A percentile compares a stretch with the other conserved stretches of the same genome.
phyloP scores from a whole-genome alignment of 305 asterid genomes.

The Fraxinus xanthoxyloides region DNA sequence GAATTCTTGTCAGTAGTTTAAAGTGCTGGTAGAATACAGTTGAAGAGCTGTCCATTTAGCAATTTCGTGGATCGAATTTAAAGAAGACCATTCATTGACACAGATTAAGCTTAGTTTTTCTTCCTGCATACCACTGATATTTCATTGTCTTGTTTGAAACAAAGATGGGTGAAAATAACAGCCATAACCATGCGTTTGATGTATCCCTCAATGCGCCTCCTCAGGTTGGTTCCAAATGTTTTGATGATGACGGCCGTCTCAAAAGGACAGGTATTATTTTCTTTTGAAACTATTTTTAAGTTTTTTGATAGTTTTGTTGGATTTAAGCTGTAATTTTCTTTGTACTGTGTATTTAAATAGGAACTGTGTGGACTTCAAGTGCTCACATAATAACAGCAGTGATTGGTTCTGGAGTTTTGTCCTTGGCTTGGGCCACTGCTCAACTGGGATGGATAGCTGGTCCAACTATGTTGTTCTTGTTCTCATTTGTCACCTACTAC shows the following conservation, averaged over 20 bases:
- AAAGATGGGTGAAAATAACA: slow-evolving; percentile 55
- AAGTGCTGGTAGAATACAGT: slow-evolving; percentile 28
- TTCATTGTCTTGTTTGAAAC: neutral
- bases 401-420: slow-evolving; percentile 88
- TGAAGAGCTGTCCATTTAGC: slow-evolving; percentile 17
- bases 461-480: slow-evolving; percentile 67
- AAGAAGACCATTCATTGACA: slow-evolving; percentile 16
- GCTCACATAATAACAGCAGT: slow-evolving; percentile 95
- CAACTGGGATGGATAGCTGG: slow-evolving; percentile 97
- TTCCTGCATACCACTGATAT: neutral
- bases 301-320: neutral
- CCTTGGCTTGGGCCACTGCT: slow-evolving; percentile 92
- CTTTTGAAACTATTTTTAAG: neutral
- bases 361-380: slow-evolving; percentile 71
- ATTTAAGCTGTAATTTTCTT: neutral
- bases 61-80: neutral
- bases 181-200: slow-evolving; percentile 42
- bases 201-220: slow-evolving; percentile 44
- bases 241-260: slow-evolving; percentile 83
- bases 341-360: neutral
- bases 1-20: slow-evolving; percentile 20
- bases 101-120: neutral
- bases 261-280: slow-evolving; percentile 65
- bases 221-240: slow-evolving; percentile 52
- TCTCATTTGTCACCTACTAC: slow-evolving; percentile 85